Percentiles rank a stretch among this genome's conserved stretches.
phyloP scores from a whole-genome alignment of 2,329 filamentous ascomycete species.

The Pseudogymnoascus sp. region DNA sequence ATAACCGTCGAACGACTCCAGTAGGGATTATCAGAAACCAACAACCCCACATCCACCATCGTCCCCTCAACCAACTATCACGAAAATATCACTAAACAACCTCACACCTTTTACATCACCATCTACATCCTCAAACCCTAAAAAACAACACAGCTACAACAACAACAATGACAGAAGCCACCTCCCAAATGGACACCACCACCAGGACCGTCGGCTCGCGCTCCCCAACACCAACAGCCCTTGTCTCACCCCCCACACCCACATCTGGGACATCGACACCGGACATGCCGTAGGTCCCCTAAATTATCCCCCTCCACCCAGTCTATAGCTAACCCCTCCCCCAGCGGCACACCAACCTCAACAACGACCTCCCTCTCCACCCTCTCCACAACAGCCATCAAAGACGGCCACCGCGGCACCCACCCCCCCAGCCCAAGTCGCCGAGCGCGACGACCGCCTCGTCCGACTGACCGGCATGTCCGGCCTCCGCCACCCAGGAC shows the following conservation, averaged over 20 bases:
- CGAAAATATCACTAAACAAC: neutral
- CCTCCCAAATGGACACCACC: conserved; percentile 67
- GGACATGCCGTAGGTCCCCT: conserved; percentile 70
- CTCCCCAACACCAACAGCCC: conserved; percentile 57
- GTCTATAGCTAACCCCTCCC: conserved; percentile 14
- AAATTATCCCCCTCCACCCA: conserved; percentile 16
- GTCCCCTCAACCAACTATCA: neutral
- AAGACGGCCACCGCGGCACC: conserved; percentile 87
- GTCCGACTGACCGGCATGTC: conserved; percentile 79
- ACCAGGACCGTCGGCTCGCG: conserved; percentile 73
- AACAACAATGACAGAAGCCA: conserved; percentile 21
- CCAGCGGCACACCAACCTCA: conserved; percentile 85
- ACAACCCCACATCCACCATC: neutral
- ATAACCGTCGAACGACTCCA: neutral
- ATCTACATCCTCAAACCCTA: neutral
- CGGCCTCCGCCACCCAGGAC: conserved; percentile 38
- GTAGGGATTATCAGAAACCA: conserved; percentile 4
- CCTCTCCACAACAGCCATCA: conserved; percentile 89
- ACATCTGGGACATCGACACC: conserved; percentile 26
- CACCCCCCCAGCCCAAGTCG: conserved; percentile 66
- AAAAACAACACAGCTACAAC: neutral
- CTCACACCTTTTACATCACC: neutral
- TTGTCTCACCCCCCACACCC: neutral
- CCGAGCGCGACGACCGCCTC: conserved; percentile 90
- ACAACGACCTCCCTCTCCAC: conserved; percentile 87